Evolutionary conservation across 1,284 basidiomycete genomes (phyloP).

Genomic region (Tremellales sp.): DNA sequence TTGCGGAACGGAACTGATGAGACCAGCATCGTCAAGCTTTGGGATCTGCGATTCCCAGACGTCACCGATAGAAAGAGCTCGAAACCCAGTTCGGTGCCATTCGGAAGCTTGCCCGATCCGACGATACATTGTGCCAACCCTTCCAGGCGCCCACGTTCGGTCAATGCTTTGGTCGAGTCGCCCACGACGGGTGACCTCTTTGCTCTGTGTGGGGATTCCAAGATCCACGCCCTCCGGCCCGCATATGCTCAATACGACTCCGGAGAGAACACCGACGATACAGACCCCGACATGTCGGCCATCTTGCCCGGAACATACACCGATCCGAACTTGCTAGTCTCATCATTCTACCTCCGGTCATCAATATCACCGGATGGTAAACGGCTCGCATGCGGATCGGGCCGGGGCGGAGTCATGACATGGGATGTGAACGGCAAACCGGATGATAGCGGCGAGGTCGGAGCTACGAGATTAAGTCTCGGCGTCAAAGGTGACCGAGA

Average conservation of each 20-base stretch:
- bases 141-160: slow-evolving; percentile 30
- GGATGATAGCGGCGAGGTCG: slow-evolving; percentile 7
- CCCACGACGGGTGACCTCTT: slow-evolving; percentile 39
- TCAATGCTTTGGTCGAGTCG: slow-evolving; percentile 39
- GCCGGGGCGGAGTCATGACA: slow-evolving; percentile 39
- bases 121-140: slow-evolving; percentile 22
- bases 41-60: slow-evolving; percentile 44
- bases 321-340: slow-evolving; percentile 34
- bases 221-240: slow-evolving; percentile 38
- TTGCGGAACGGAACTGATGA: slow-evolving; percentile 23
- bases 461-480: slow-evolving; percentile 16
- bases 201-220: slow-evolving; percentile 37
- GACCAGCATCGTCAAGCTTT: slow-evolving; percentile 46
- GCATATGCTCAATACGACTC: slow-evolving; percentile 11
- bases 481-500: slow-evolving; percentile 23
- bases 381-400: slow-evolving; percentile 39
- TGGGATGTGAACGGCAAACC: slow-evolving; percentile 28
- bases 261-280: not conserved
- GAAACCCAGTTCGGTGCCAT: slow-evolving; percentile 18
- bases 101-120: slow-evolving; percentile 33
- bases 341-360: slow-evolving; percentile 43
- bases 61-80: slow-evolving; percentile 19
- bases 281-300: slow-evolving; percentile 2
- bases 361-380: slow-evolving; percentile 40
- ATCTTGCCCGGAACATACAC: slow-evolving; percentile 34